A percentile compares a stretch with the other conserved stretches of the same genome.
phyloP scores from a whole-genome alignment of 1,139 yeast species.

The Debaryomyces subglobosus region DNA sequence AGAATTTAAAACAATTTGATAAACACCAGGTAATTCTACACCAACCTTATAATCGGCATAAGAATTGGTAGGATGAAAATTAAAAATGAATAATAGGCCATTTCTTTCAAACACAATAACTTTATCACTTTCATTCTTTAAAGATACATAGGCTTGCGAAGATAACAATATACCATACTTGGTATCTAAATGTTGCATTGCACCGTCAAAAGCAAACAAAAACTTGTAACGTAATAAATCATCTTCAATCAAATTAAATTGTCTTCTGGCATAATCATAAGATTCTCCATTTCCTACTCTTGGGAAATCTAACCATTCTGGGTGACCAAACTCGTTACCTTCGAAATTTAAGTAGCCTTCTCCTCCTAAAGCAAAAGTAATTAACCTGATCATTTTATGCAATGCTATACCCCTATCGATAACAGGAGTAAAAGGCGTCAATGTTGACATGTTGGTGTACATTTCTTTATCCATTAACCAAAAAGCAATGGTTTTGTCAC shows the following conservation, averaged over 20 bases:
- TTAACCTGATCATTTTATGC: constrained; percentile 85
- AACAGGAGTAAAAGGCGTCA: constrained; percentile 72
- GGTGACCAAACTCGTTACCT: constrained; percentile 98
- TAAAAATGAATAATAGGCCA: constrained; percentile 81
- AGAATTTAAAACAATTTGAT: constrained; percentile 72
- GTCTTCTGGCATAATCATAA: constrained; percentile 93
- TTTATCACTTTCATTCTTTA: constrained; percentile 87
- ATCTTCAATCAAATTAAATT: constrained; percentile 84
- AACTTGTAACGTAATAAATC: constrained; percentile 76
- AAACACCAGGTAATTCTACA: constrained; percentile 76
- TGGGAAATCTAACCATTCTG: constrained; percentile 98
- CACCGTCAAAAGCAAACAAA: constrained; percentile 77
- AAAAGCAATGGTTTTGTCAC: constrained; percentile 94
- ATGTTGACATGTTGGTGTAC: constrained; percentile 91
- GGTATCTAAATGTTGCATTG: constrained; percentile 77
- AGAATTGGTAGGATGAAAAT: constrained; percentile 84
- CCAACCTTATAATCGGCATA: constrained; percentile 89
- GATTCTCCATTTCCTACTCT: constrained; percentile 85
- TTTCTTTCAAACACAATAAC: constrained; percentile 88
- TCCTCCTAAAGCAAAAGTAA: constrained; percentile 90
- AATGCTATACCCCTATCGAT: constrained; percentile 88
- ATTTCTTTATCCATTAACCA: constrained; percentile 99
- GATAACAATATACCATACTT: constrained; percentile 72
- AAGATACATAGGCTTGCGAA: constrained; percentile 82
- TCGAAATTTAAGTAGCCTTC: constrained; percentile 95